phyloP scores from a whole-genome alignment of 2,329 filamentous ascomycete species.

The Exophiala sp. region DNA sequence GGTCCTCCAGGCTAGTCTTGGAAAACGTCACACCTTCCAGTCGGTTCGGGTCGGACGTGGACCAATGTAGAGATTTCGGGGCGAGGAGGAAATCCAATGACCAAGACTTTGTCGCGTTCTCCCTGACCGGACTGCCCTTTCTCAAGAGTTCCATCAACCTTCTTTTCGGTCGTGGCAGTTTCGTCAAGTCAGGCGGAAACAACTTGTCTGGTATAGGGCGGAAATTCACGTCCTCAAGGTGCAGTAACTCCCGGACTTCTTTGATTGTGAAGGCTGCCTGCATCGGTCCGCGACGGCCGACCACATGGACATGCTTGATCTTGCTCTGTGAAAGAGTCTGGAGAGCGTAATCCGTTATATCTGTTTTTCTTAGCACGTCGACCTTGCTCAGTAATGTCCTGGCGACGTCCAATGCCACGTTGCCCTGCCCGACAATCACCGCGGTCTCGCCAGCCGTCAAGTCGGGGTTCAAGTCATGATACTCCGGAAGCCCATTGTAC shows the following conservation, averaged over 20 bases:
- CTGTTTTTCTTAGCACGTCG: constrained; percentile 68
- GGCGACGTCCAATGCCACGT: constrained; percentile 90
- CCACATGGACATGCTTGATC: constrained; percentile 74
- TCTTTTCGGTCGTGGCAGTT: constrained; percentile 67
- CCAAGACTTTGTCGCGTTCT: constrained; percentile 62
- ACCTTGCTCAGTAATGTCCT: constrained; percentile 75
- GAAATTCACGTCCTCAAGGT: constrained; percentile 66
- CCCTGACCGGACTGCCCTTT: constrained; percentile 59
- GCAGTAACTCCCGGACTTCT: constrained; percentile 81
- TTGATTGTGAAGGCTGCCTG: constrained; percentile 96
- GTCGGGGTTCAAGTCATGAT: constrained; percentile 64
- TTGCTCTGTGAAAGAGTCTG: constrained; percentile 65
- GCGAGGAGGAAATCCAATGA: constrained; percentile 79
- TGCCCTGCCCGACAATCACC: constrained; percentile 87
- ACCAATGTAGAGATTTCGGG: constrained; percentile 61
- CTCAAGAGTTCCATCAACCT: constrained; percentile 74
- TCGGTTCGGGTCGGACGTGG: constrained; percentile 39
- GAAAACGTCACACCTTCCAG: constrained; percentile 64
- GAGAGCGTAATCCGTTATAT: constrained; percentile 81
- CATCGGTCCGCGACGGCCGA: constrained; percentile 81
- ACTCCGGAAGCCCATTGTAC: constrained; percentile 94
- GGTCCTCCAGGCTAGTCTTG: constrained; percentile 45
- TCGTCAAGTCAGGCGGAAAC: constrained; percentile 60
- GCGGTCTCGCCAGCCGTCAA: constrained; percentile 72
- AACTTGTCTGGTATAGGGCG: constrained; percentile 60